A percentile compares a stretch with the other conserved stretches of the same genome.
These are phyloP conservation scores for Penicillium sp. DNA, from an alignment of 2,329 filamentous ascomycete species.

Conservation along the genomic window DNA sequence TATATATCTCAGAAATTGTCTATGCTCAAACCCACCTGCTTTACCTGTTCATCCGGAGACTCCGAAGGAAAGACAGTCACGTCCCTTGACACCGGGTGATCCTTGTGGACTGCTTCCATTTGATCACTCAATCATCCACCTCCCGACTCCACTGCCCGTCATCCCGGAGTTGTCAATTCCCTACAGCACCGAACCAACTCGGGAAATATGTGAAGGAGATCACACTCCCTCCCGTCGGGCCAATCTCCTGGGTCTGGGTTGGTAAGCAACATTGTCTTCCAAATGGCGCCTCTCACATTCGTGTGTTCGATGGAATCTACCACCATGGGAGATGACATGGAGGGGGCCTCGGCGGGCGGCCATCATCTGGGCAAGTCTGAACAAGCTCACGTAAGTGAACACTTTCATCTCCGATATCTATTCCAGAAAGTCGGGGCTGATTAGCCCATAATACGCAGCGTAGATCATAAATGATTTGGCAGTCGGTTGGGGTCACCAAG, in stretches of 20 bases:
- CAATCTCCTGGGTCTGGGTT: conserved; percentile 13
- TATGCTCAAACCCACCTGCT: neutral
- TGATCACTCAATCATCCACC: neutral
- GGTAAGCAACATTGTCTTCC: conserved; percentile 16
- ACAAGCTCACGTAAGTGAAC: neutral
- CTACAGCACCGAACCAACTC: conserved; percentile 15
- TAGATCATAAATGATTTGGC: neutral
- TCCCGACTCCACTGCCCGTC: conserved; percentile 6
- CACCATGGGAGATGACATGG: neutral
- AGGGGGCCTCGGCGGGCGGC: neutral
- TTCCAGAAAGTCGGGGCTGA: neutral
- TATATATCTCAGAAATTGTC: neutral
- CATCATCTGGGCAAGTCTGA: too few species aligned
- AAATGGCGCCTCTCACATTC: conserved; percentile 23
- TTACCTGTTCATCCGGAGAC: neutral
- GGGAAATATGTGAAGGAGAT: conserved; percentile 20
- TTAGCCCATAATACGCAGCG: too few species aligned
- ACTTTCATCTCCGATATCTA: neutral
- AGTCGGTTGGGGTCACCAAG: neutral
- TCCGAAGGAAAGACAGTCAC: neutral
- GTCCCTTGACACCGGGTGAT: neutral
- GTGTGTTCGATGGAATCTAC: neutral
- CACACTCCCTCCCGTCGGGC: conserved; percentile 8
- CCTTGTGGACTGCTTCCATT: neutral
- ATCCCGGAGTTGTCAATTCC: conserved; percentile 16